Evolutionary conservation across 805 yeast species (phyloP), one percentile per base, ranked within the genome.

Genomic region (Ogataea paraovalis): DNA sequence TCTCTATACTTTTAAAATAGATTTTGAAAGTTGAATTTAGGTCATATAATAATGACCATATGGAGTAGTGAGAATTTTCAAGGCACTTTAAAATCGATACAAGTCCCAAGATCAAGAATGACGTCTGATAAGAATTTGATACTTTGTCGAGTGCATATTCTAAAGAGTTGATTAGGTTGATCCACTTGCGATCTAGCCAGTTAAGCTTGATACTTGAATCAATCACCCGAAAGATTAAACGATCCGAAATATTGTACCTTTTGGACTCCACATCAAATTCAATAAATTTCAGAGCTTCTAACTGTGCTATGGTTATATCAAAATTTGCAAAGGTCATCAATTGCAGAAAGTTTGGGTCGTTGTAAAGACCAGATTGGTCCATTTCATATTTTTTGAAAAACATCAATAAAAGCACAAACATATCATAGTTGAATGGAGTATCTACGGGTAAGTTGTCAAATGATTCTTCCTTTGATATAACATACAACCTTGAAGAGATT

Each of bases 21-120:
- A 10, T 18, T n/a, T 36, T 34, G 43, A 55, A 45, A 6, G 47
- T 49, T 3, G 47, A 20, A 41, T 52, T 52, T 14, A 55, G 40
- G 27, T 54, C 57, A 23, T 51, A 47, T n/a, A 55, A 44, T 19
- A 54, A 38, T 4, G 59, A 55, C 53, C 55, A 52, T 4, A 50
- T 41, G 5, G 48, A 43, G 39, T 52, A 48, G 10, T 38, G 32
- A 2, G 52, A 30, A 13, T 41, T 41, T 3, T 52, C 54, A 32
- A 54, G 37, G 39, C 46, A 39, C 20, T 27, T 32, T 7, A 54
- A 19, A 4, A 50, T 22, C 20, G 54, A 40, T 3, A 52, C 16
- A 12, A 55, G 16, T 3, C 48, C 51, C 19, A 55, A 32, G 20
- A 55, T 36, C n/a, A 45, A 46, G 28, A 39, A 48, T 3, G 55